phyloP scores from a whole-genome alignment of 2,329 filamentous ascomycete species.

The Aphanocladium album region DNA sequence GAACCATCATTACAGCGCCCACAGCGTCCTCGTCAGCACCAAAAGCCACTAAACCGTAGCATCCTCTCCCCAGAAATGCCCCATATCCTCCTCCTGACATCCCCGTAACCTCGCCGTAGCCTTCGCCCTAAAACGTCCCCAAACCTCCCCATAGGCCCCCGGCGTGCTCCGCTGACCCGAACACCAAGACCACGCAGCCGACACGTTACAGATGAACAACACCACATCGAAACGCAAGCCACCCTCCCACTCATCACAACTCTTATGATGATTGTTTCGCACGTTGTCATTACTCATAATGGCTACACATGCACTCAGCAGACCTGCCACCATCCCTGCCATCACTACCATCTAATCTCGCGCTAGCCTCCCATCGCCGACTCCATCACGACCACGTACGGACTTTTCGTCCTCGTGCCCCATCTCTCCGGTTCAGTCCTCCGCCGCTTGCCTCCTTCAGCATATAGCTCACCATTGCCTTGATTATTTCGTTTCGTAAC shows the following conservation, averaged over 20 bases:
- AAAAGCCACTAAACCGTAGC: no score
- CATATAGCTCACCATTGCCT: not conserved
- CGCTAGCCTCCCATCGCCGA: not conserved
- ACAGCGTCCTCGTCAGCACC: no score
- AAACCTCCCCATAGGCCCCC: conserved; percentile 1
- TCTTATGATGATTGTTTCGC: not conserved
- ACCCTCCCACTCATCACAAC: not conserved
- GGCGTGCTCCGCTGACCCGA: conserved; percentile 14
- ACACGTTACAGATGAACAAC: not conserved
- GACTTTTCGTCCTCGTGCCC: not conserved
- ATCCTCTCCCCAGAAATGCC: no score
- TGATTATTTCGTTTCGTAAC: not conserved
- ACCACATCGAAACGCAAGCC: not conserved
- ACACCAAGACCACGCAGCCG: not conserved
- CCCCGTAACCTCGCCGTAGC: no score
- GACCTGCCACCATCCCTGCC: not conserved
- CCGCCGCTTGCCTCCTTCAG: not conserved
- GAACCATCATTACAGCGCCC: no score
- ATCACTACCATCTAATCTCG: not conserved
- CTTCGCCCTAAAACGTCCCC: no score
- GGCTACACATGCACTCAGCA: not conserved
- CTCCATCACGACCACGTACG: not conserved
- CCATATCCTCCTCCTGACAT: no score
- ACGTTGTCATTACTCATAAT: not conserved
- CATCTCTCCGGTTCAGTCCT: not conserved